Evolutionary conservation across 768 basidiomycete genomes (phyloP).

Genomic region (Tulasnella sp.): DNA sequence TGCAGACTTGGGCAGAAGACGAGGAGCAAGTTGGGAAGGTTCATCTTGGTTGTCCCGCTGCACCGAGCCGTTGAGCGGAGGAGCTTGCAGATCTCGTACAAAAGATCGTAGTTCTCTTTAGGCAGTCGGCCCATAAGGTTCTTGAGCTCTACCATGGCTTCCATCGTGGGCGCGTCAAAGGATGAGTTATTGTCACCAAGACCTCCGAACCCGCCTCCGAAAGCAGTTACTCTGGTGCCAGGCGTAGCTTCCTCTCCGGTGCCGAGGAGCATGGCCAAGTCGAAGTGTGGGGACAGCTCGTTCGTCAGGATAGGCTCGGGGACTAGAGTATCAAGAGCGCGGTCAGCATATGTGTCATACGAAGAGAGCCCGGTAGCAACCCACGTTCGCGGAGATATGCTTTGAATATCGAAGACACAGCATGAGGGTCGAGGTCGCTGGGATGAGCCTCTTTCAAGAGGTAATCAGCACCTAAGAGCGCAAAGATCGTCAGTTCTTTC

Average conservation of each 20-base stretch:
- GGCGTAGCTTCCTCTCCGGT: conserved; percentile 44
- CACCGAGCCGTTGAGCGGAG: conserved; percentile 69
- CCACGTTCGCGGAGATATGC: conserved; percentile 87
- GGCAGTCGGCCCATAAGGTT: conserved; percentile 68
- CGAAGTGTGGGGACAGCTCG: conserved; percentile 67
- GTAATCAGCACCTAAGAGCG: conserved; percentile 69
- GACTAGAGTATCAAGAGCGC: conserved; percentile 48
- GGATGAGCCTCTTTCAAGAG: conserved; percentile 74
- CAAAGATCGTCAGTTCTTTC: conserved; percentile 21
- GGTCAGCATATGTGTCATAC: conserved; percentile 14
- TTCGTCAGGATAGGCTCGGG: conserved; percentile 82
- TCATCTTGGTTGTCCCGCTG: conserved; percentile 82
- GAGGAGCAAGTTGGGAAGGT: conserved; percentile 78
- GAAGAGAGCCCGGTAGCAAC: conserved; percentile 39
- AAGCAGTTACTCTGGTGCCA: conserved; percentile 16
- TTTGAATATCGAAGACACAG: conserved; percentile 89
- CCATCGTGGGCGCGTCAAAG: conserved; percentile 31
- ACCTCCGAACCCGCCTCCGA: conserved; percentile 13
- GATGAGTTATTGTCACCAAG: background rate
- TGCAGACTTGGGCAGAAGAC: conserved; percentile 84
- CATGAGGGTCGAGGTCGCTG: conserved; percentile 89
- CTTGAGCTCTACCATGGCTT: conserved; percentile 48
- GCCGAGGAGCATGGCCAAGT: conserved; percentile 56
- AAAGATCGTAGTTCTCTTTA: conserved; percentile 75
- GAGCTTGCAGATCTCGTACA: conserved; percentile 75